Evolutionary conservation across 345 rosid genomes (phyloP).

Genomic region (Gossypium sturtianum): DNA sequence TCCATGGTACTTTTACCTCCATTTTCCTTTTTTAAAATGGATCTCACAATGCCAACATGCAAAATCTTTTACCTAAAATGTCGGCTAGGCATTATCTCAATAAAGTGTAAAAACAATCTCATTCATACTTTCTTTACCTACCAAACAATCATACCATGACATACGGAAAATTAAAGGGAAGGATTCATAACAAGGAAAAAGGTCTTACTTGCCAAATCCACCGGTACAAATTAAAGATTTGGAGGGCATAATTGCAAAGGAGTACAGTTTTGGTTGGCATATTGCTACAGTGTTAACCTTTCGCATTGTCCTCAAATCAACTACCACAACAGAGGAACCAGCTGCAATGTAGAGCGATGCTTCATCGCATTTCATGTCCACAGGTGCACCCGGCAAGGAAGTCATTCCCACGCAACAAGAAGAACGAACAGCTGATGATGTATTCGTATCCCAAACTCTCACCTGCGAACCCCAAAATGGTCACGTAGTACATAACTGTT

Average conservation of each 20-base stretch:
- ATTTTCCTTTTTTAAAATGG: too few relatives aligned
- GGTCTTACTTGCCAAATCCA: constrained; percentile 46
- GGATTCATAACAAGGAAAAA: background rate
- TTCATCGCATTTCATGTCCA: constrained; percentile 54
- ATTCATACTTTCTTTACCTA: background rate
- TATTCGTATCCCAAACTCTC: constrained; percentile 60
- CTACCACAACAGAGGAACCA: constrained; percentile 41
- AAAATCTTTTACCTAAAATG: background rate
- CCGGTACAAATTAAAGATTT: constrained; percentile 52
- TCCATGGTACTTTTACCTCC: too few relatives aligned
- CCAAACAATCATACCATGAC: background rate
- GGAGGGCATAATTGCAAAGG: constrained; percentile 44
- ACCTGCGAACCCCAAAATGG: constrained; percentile 31
- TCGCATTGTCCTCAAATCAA: constrained; percentile 68
- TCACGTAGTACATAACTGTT: background rate
- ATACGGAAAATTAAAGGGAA: background rate
- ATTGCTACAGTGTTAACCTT: constrained; percentile 37
- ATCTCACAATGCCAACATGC: background rate
- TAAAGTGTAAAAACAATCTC: background rate
- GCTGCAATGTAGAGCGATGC: constrained; percentile 61
- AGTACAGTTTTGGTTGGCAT: constrained; percentile 30
- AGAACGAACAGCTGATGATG: constrained; percentile 46
- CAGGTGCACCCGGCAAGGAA: constrained; percentile 39
- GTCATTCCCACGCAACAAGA: constrained; percentile 69
- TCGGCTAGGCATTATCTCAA: background rate